Conservation (phyloP, 306 rosid species). For the Sesbania bispinosa region DNA sequence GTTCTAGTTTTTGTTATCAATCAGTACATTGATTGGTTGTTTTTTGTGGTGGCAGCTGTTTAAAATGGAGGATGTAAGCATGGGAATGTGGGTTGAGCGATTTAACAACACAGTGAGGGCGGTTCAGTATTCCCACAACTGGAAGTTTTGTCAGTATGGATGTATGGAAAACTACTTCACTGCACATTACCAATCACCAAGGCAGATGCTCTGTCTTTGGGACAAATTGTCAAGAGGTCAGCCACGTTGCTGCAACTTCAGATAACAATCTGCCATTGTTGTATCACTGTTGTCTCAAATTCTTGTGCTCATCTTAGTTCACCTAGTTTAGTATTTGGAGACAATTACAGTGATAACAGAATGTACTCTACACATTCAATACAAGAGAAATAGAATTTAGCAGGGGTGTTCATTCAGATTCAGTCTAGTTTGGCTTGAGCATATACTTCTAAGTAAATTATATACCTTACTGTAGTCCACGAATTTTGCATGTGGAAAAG, state of each 20-base stretch:
- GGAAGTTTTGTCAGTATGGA: slow-evolving; percentile 98
- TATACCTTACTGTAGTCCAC: neutral
- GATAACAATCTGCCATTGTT: slow-evolving; percentile 40
- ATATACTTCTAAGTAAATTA: neutral
- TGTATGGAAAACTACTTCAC: slow-evolving; percentile 88
- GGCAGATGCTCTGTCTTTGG: slow-evolving; percentile 96
- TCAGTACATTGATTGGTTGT: neutral
- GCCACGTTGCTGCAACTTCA: slow-evolving; percentile 89
- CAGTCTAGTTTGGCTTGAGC: neutral
- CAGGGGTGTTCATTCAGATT: neutral
- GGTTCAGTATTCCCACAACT: slow-evolving; percentile 87
- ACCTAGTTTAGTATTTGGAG: slow-evolving; percentile 12
- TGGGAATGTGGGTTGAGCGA: slow-evolving; percentile 99
- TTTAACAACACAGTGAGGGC: slow-evolving; percentile 43
- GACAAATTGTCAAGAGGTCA: slow-evolving; percentile 75
- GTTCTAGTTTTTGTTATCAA: neutral
- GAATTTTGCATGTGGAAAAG: neutral
- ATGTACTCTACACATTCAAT: slow-evolving; percentile 7
- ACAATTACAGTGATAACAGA: slow-evolving; percentile 5
- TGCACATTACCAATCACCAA: slow-evolving; percentile 97
- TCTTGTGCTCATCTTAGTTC: slow-evolving; percentile 12
- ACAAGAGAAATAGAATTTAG: slow-evolving; percentile 24
- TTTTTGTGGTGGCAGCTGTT: slow-evolving; percentile 61
- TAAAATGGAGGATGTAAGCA: slow-evolving; percentile 99
- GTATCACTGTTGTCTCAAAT: neutral